Percentiles rank a stretch among this genome's conserved stretches.
These are phyloP conservation scores for Gilbertella persicaria DNA, from an alignment of 371 early-diverging fungal genomes.

Conservation along the genomic window DNA sequence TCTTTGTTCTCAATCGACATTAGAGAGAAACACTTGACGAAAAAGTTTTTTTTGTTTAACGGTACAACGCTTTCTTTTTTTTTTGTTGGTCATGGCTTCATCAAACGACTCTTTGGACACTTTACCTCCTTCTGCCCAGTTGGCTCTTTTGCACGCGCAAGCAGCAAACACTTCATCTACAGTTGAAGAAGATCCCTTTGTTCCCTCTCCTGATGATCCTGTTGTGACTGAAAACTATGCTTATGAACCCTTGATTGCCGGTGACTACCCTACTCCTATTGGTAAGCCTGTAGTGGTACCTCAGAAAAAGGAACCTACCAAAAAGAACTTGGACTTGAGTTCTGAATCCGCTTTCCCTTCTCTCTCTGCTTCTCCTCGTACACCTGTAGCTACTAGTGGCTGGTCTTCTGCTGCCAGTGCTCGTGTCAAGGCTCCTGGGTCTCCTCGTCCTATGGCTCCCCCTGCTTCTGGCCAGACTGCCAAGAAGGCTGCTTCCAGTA, in stretches of 20 bases:
- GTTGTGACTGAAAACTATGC: conserved; percentile 39
- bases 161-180: conserved; percentile 22
- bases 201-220: conserved; percentile 49
- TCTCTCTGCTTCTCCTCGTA: conserved; percentile 59
- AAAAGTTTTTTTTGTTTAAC: not conserved
- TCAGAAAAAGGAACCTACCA: conserved; percentile 27
- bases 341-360: conserved; percentile 75
- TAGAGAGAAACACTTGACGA: too few relatives aligned
- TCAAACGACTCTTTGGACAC: conserved; percentile 31
- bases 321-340: conserved; percentile 54
- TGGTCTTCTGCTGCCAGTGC: conserved; percentile 57
- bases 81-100: conserved; percentile 17
- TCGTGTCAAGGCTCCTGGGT: conserved; percentile 49
- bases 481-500: conserved; percentile 21
- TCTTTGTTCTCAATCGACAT: too few relatives aligned
- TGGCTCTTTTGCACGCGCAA: conserved; percentile 51
- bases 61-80: conserved; percentile 17
- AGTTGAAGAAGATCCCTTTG: conserved; percentile 36
- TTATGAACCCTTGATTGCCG: conserved; percentile 49
- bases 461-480: conserved; percentile 15
- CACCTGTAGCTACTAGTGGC: conserved; percentile 42
- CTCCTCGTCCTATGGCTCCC: conserved; percentile 27
- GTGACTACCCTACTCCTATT: conserved; percentile 48
- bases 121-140: conserved; percentile 50
- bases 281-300: conserved; percentile 25